Percentiles rank a stretch among this genome's conserved stretches.
phyloP scores from a whole-genome alignment of 345 rosid genomes.

The Excoecaria agallocha region DNA sequence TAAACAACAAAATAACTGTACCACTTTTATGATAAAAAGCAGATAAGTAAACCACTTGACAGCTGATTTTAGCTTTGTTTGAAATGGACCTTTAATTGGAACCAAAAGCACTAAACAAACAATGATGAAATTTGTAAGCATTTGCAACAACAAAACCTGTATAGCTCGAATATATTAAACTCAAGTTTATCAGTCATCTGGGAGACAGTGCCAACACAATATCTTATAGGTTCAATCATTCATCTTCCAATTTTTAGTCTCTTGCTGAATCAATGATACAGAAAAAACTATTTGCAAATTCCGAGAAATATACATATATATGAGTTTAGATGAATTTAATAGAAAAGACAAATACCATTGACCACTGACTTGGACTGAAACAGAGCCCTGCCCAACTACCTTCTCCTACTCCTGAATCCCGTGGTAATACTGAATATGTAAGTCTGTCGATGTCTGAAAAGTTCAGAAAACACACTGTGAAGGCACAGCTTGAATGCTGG shows the following conservation, averaged over 20 bases:
- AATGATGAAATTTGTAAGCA: background rate
- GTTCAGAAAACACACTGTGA: slow-evolving; percentile 15
- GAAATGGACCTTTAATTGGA: background rate
- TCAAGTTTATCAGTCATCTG: slow-evolving; percentile 4
- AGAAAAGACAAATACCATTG: slow-evolving; percentile 40
- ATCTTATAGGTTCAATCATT: background rate
- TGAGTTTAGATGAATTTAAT: background rate
- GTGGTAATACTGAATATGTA: slow-evolving; percentile 61
- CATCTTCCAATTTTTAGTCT: background rate
- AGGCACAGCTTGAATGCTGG: slow-evolving; percentile 15
- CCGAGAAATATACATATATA: background rate
- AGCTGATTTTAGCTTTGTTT: background rate
- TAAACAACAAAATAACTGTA: background rate
- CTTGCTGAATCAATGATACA: background rate
- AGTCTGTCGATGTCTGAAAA: slow-evolving; percentile 50
- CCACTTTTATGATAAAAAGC: background rate
- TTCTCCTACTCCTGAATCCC: slow-evolving; percentile 68
- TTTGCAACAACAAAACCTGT: background rate
- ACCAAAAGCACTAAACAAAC: background rate
- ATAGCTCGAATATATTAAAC: background rate
- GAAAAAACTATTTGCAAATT: background rate
- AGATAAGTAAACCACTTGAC: background rate
- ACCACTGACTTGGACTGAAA: slow-evolving; percentile 67
- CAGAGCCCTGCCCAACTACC: slow-evolving; percentile 73
- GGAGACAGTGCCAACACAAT: background rate